Percentiles rank a stretch among this genome's conserved stretches.
Conservation (phyloP, 2,329 filamentous ascomycete species). For the Grosmannia huntii region DNA sequence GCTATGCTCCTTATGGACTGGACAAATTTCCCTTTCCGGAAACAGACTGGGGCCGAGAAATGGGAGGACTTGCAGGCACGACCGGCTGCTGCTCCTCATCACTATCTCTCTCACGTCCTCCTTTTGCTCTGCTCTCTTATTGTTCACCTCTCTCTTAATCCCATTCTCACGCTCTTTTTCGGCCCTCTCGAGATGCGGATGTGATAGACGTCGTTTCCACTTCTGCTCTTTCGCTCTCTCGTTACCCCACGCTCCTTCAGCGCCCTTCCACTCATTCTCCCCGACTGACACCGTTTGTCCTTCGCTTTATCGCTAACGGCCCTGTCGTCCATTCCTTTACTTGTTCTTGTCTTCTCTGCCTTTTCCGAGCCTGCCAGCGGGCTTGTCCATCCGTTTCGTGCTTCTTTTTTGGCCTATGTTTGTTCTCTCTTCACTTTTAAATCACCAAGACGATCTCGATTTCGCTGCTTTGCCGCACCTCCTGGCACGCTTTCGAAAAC, state of each 20-base stretch:
- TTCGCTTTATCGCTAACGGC: neutral
- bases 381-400: slow-evolving; percentile 41
- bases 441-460: neutral
- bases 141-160: neutral
- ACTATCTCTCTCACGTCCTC: neutral
- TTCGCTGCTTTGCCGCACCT: neutral
- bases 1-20: neutral
- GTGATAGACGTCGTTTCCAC: slow-evolving; percentile 1
- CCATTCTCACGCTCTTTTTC: neutral
- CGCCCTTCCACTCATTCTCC: slow-evolving; percentile 8
- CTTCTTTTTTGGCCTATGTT: neutral
- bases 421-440: neutral
- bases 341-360: slow-evolving; percentile 5
- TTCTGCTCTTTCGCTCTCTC: neutral
- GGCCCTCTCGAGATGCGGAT: slow-evolving; percentile 6
- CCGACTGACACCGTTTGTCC: neutral
- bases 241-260: slow-evolving; percentile 5
- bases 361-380: slow-evolving; percentile 37
- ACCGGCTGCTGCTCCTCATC: neutral
- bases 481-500: neutral
- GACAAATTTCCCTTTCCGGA: neutral
- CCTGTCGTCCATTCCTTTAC: slow-evolving; percentile 9
- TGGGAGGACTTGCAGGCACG: neutral
- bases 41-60: neutral
- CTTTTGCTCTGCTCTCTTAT: neutral